Base-by-base conservation (phyloP, 306 rosid species). In the Vachellia pachyceras region DNA sequence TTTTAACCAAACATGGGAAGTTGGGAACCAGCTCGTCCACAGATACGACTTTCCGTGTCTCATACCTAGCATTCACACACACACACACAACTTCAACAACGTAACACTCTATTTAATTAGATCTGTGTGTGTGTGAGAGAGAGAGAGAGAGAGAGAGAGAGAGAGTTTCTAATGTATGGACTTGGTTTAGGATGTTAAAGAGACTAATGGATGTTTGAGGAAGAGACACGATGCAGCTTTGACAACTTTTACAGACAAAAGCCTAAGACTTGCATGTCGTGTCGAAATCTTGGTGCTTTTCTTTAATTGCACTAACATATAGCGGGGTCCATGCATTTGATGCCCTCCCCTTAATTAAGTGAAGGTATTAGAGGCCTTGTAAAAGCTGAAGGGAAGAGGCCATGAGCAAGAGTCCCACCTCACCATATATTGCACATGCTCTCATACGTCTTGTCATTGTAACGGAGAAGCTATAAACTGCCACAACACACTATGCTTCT, bases 361-460 rank as follows among this genome's bases (percentile, higher is more conserved):
- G 23, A 70, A 70, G 36, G 14, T 69, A 33, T 58, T 73, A 20
- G 63, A 20, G 42, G 50, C 71, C 57, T 66, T 18, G n/a, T 2
- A 58, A 10, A 82, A 77, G 63, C 45, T 60, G 73, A 15, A 18
- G 58, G 2, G 20, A 18, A 46, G 79, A 86, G 76, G 54, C 81
- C 70, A 61, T 13, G 17, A 41, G 64, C 77, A 23, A 2, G 18
- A 2, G 18, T 7, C 54, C 13, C 54, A 17, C 54, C 20, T n/a
- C 55, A 49, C n/a, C n/a, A n/a, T n/a, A n/a, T 49, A 52, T 82
- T 61, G 65, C 76, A 80, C 42, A 72, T 52, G 65, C 68, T 69
- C 80, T 74, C 80, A 37, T 82, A 44, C 17, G 84, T 85, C 47
- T 42, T 76, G 83, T 79, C 90, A 69, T 83, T 80, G 83, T 80